phyloP scores from a whole-genome alignment of 805 yeast species.

The Jamesozyma piceae region DNA sequence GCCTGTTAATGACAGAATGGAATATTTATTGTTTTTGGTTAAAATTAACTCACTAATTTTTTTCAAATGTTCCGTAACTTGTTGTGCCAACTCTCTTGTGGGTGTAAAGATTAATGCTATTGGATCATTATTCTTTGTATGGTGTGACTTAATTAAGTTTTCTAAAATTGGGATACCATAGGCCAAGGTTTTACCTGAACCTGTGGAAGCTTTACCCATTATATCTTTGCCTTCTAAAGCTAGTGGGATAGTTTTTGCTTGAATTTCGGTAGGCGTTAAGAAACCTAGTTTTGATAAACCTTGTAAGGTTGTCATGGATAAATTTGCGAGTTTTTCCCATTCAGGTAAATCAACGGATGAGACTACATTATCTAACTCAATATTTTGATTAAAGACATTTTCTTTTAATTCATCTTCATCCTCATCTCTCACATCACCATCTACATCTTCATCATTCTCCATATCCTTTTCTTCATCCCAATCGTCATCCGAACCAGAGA shows the following conservation, averaged over 20 bases:
- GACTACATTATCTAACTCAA: slow-evolving; percentile 24
- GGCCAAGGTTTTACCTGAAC: slow-evolving; percentile 95
- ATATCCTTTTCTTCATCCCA: slow-evolving; percentile 8
- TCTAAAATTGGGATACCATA: slow-evolving; percentile 90
- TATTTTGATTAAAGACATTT: slow-evolving; percentile 21
- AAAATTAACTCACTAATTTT: slow-evolving; percentile 29
- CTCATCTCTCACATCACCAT: slow-evolving; percentile 5
- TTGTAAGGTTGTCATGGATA: slow-evolving; percentile 49
- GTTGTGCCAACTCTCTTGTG: slow-evolving; percentile 93
- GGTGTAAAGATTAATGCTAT: slow-evolving; percentile 83
- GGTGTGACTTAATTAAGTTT: slow-evolving; percentile 30
- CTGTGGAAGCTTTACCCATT: slow-evolving; percentile 94
- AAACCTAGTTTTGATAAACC: slow-evolving; percentile 56
- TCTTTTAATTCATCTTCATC: slow-evolving; percentile 18
- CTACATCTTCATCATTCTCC: slow-evolving; percentile 6
- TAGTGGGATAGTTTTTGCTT: slow-evolving; percentile 61
- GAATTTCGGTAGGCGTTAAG: slow-evolving; percentile 74
- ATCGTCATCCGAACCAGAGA: slow-evolving; percentile 15
- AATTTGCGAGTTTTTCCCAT: slow-evolving; percentile 39
- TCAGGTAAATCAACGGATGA: slow-evolving; percentile 44
- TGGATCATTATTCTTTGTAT: slow-evolving; percentile 32
- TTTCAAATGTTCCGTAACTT: slow-evolving; percentile 74
- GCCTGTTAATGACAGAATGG: slow-evolving; percentile 79
- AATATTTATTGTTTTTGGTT: slow-evolving; percentile 42
- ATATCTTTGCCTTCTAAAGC: slow-evolving; percentile 70